These are phyloP conservation scores for Psilocybe azurescens DNA, from an alignment of 768 basidiomycete species.

Conservation along the genomic window DNA sequence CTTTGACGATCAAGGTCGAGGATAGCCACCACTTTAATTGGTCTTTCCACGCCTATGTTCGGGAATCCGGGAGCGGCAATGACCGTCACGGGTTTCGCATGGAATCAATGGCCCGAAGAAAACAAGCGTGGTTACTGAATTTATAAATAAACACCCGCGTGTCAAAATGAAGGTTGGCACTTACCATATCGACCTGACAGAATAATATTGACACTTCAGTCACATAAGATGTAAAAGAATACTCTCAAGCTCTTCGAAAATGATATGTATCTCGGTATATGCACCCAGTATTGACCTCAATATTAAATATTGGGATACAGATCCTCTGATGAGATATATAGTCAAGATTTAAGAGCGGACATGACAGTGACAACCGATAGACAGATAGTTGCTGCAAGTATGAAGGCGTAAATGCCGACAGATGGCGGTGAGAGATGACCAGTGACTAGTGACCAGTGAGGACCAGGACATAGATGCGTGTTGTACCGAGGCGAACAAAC, in stretches of 20 bases:
- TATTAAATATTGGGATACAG: neutral
- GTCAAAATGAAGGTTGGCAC: constrained; percentile 4
- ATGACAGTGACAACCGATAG: neutral
- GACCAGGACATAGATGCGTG: neutral
- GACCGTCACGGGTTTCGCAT: constrained; percentile 17
- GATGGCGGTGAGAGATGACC: neutral
- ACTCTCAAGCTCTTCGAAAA: neutral
- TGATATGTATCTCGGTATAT: neutral
- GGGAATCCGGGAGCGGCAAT: constrained; percentile 13
- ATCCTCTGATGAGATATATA: constrained; percentile 1
- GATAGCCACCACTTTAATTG: constrained; percentile 3
- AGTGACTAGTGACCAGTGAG: neutral
- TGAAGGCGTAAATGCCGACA: neutral
- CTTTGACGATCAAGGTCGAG: neutral
- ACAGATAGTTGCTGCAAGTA: neutral
- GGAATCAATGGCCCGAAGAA: constrained; percentile 5
- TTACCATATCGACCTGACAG: neutral
- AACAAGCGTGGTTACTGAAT: neutral
- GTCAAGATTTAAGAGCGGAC: neutral
- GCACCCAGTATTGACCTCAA: neutral
- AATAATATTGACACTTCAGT: neutral
- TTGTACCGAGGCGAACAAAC: neutral
- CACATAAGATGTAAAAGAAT: neutral
- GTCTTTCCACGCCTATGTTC: constrained; percentile 7
- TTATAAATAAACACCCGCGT: constrained; percentile 8